These are phyloP conservation scores for Candida ascalaphidarum DNA, from an alignment of 805 yeast species.

Conservation along the genomic window DNA sequence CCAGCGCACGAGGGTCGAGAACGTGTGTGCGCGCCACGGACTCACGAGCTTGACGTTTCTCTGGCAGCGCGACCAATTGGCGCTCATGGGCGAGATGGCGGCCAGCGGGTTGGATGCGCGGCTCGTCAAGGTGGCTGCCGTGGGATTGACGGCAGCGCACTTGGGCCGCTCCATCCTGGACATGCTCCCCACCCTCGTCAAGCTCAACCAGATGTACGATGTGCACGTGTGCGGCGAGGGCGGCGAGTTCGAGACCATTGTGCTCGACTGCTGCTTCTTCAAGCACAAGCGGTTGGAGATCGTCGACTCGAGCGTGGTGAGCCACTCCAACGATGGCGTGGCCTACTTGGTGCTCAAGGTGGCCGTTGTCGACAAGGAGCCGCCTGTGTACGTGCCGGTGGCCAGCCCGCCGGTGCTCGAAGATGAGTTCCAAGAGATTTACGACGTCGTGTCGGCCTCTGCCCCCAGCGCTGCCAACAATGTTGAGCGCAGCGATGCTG, in stretches of 20 bases:
- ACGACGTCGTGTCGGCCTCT: conserved; percentile 5
- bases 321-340: conserved; percentile 59
- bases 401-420: conserved; percentile 31
- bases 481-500: background rate
- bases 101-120: conserved; percentile 64
- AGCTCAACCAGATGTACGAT: conserved; percentile 58
- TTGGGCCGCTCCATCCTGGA: conserved; percentile 62
- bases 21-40: conserved; percentile 71
- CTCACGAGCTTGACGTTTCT: conserved; percentile 65
- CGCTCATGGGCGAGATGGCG: conserved; percentile 78
- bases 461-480: background rate
- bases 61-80: conserved; percentile 84
- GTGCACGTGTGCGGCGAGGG: conserved; percentile 98
- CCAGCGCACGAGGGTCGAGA: conserved; percentile 89
- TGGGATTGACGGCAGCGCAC: conserved; percentile 62
- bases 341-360: conserved; percentile 55
- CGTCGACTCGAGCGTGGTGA: conserved; percentile 26
- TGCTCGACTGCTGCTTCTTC: conserved; percentile 85
- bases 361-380: conserved; percentile 31
- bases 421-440: conserved; percentile 29
- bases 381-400: conserved; percentile 6
- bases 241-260: conserved; percentile 94
- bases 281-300: conserved; percentile 40
- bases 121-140: conserved; percentile 87
- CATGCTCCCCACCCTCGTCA: conserved; percentile 47